These are phyloP conservation scores for Oropetium thomaeum DNA, from an alignment of 176 grass and related monocot genomes.

Conservation along the genomic window DNA sequence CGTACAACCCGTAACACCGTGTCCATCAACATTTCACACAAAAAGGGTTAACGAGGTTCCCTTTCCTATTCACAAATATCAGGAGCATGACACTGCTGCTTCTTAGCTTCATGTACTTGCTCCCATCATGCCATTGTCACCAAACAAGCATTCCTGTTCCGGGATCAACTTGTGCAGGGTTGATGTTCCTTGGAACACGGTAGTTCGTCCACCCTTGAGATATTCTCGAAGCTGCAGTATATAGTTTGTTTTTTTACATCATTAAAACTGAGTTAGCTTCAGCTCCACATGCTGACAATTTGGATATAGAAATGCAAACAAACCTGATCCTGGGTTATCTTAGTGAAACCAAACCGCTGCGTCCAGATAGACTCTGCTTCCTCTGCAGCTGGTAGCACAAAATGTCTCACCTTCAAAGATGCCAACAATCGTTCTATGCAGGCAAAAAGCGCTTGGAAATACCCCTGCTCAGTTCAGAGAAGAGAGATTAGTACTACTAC, in stretches of 20 bases:
- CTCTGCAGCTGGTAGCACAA: constrained; percentile 79
- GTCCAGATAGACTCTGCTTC: constrained; percentile 90
- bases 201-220: constrained; percentile 74
- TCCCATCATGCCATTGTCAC: neutral
- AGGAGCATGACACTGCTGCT: neutral
- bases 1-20: too few species aligned
- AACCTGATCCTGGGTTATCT: constrained; percentile 79
- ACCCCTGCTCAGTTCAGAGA: constrained; percentile 57
- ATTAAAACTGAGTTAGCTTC: constrained; percentile 3
- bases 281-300: neutral
- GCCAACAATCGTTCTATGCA: constrained; percentile 69
- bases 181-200: constrained; percentile 79
- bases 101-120: neutral
- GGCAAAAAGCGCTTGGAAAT: constrained; percentile 69
- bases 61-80: neutral
- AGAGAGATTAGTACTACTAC: constrained; percentile 19
- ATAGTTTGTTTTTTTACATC: constrained; percentile 18
- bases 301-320: constrained; percentile 8
- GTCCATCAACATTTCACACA: too few species aligned
- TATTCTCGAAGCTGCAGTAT: constrained; percentile 54
- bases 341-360: constrained; percentile 70
- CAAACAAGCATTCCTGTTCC: constrained; percentile 5
- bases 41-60: too few species aligned
- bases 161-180: constrained; percentile 72
- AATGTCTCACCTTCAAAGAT: constrained; percentile 75